phyloP scores from a whole-genome alignment of 768 basidiomycete species.

The Leccinum uliginosum region DNA sequence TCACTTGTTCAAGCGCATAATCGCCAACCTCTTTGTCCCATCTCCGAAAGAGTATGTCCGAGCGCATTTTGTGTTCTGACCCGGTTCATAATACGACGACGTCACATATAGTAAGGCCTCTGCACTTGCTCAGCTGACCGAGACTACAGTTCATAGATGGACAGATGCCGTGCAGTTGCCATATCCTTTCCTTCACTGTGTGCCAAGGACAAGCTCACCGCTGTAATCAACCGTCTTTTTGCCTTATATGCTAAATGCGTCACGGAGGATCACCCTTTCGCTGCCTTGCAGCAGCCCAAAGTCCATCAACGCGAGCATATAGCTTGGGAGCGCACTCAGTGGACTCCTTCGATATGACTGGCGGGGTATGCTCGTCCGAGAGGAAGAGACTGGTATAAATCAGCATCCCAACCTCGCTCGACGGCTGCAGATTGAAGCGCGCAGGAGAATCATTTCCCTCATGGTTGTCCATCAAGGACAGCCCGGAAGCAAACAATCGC shows the following conservation, averaged over 20 bases:
- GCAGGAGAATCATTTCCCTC: conserved; percentile 56
- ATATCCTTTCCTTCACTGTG: conserved; percentile 62
- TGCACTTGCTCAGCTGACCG: not conserved
- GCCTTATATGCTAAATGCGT: conserved; percentile 84
- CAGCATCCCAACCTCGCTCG: conserved; percentile 59
- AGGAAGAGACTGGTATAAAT: conserved; percentile 34
- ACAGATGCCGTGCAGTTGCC: not conserved
- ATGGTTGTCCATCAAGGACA: conserved; percentile 52
- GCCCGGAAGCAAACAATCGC: conserved; percentile 77
- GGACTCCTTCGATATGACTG: conserved; percentile 31
- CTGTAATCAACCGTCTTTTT: conserved; percentile 53
- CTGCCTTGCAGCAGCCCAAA: conserved; percentile 80
- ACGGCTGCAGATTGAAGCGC: conserved; percentile 59
- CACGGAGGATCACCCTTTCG: conserved; percentile 59
- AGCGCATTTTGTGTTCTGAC: not conserved
- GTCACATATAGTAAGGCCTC: conserved; percentile 62
- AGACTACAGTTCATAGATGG: conserved; percentile 43
- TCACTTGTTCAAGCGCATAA: conserved; percentile 88
- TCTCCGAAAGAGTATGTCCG: conserved; percentile 80
- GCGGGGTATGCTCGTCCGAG: conserved; percentile 43
- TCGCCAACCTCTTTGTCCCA: conserved; percentile 76
- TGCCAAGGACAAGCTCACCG: conserved; percentile 59
- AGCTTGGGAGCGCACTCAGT: conserved; percentile 81
- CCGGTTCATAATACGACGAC: conserved; percentile 81
- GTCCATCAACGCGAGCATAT: conserved; percentile 89